phyloP scores from a whole-genome alignment of 345 rosid species.

The Dipteronia dyeriana region DNA sequence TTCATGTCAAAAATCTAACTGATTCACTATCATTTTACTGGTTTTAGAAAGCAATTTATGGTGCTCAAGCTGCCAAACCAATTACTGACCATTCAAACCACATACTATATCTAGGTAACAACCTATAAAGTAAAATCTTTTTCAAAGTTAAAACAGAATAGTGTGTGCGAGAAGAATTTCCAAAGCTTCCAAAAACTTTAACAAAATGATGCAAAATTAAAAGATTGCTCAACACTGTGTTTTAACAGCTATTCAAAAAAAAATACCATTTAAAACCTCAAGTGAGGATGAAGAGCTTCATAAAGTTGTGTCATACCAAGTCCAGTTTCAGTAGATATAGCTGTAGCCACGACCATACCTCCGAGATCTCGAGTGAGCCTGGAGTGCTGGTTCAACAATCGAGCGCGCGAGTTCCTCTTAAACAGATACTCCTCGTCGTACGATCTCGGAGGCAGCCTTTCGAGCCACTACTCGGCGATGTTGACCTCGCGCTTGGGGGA shows the following conservation, averaged over 20 bases:
- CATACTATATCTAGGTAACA: neutral
- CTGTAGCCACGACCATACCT: constrained; percentile 26
- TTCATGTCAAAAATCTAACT: neutral
- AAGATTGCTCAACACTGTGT: neutral
- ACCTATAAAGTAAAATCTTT: neutral
- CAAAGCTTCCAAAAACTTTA: neutral
- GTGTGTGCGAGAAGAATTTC: neutral
- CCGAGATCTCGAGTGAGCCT: too few relatives aligned
- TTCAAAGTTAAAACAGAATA: neutral
- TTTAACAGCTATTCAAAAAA: neutral
- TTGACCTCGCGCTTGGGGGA: too few relatives aligned
- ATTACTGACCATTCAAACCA: neutral
- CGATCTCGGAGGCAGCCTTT: too few relatives aligned
- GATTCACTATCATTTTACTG: neutral
- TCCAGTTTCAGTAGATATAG: constrained; percentile 96
- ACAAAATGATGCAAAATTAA: neutral
- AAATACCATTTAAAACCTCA: constrained; percentile 60
- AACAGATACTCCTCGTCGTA: too few relatives aligned
- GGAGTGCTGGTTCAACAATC: too few relatives aligned
- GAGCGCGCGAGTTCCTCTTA: too few relatives aligned
- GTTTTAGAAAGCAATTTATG: neutral
- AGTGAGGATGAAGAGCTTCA: constrained; percentile 68
- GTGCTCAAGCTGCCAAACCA: neutral
- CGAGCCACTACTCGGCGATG: too few relatives aligned
- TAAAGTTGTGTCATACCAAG: constrained; percentile 88